These are phyloP conservation scores for Paulownia fortunei DNA, from an alignment of 257 asterid species.

Conservation along the genomic window DNA sequence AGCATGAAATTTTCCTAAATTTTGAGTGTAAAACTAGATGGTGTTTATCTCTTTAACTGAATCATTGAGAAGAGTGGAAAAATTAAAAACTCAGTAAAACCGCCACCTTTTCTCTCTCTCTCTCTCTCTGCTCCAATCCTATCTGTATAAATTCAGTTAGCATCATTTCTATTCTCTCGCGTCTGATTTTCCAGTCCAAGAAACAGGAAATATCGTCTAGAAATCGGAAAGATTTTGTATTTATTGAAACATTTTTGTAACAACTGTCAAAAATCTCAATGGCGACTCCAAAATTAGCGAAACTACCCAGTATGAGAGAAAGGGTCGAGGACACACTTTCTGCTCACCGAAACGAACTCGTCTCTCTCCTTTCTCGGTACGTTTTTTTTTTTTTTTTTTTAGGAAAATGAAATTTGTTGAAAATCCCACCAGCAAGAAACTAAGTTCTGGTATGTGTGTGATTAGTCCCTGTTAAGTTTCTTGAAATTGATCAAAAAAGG, in stretches of 20 bases:
- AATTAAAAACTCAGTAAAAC: background rate
- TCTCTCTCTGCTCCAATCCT: background rate
- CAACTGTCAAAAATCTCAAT: conserved; percentile 25
- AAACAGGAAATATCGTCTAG: background rate
- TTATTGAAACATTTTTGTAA: background rate
- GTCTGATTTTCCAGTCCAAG: conserved; percentile 1
- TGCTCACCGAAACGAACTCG: conserved; percentile 89
- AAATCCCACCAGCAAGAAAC: background rate
- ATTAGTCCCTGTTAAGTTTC: background rate
- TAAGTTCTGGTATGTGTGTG: background rate
- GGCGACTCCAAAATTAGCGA: conserved; percentile 60
- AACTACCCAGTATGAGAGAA: conserved; percentile 80
- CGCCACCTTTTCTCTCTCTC: conserved; percentile 40
- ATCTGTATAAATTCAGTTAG: conserved; percentile 4
- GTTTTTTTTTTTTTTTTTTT: background rate
- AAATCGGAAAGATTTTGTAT: background rate
- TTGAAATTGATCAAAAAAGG: background rate
- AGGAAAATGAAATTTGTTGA: background rate
- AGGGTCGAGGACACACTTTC: conserved; percentile 92
- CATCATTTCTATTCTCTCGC: conserved; percentile 8
- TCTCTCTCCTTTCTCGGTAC: conserved; percentile 90
- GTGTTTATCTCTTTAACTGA: too few relatives aligned
- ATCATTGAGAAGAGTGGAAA: too few relatives aligned
- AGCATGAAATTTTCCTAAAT: too few relatives aligned
- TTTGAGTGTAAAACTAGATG: too few relatives aligned